Evolutionary conservation across 1,284 basidiomycete species (phyloP).

Genomic region (Agaricales sp.): DNA sequence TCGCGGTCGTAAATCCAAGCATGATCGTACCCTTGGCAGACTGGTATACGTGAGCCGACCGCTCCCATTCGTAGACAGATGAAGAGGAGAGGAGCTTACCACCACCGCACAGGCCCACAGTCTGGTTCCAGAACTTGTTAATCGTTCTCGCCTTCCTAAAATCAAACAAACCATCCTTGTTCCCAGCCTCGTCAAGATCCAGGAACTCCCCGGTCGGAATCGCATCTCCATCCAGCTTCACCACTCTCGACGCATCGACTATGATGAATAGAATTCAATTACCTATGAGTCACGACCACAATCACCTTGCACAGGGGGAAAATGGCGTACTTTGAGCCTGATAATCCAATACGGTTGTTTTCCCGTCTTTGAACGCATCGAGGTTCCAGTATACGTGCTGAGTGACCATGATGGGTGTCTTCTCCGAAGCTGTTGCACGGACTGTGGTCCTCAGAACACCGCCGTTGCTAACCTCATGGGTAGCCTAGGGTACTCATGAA

Average conservation of each 20-base stretch:
- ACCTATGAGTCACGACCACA: too few relatives aligned
- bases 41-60: slow-evolving; percentile 11
- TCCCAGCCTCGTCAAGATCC: slow-evolving; percentile 26
- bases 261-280: background rate
- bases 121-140: slow-evolving; percentile 30
- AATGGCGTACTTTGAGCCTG: background rate
- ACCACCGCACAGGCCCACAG: slow-evolving; percentile 29
- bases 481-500: slow-evolving; percentile 25
- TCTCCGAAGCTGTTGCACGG: slow-evolving; percentile 34
- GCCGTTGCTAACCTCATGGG: slow-evolving; percentile 36
- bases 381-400: slow-evolving; percentile 51
- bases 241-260: slow-evolving; percentile 19
- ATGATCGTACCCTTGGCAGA: slow-evolving; percentile 32
- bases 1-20: slow-evolving; percentile 35
- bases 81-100: background rate
- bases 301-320: background rate
- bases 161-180: slow-evolving; percentile 28
- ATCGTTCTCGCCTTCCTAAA: slow-evolving; percentile 32
- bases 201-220: slow-evolving; percentile 41
- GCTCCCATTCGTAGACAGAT: background rate
- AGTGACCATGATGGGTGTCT: slow-evolving; percentile 51
- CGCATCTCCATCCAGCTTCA: slow-evolving; percentile 33
- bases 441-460: slow-evolving; percentile 34
- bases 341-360: slow-evolving; percentile 21
- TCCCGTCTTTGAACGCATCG: slow-evolving; percentile 40